Evolutionary conservation across 1,284 basidiomycete species (phyloP), one percentile per base, ranked within the genome.

Genomic region (Meira miltonrushii): DNA sequence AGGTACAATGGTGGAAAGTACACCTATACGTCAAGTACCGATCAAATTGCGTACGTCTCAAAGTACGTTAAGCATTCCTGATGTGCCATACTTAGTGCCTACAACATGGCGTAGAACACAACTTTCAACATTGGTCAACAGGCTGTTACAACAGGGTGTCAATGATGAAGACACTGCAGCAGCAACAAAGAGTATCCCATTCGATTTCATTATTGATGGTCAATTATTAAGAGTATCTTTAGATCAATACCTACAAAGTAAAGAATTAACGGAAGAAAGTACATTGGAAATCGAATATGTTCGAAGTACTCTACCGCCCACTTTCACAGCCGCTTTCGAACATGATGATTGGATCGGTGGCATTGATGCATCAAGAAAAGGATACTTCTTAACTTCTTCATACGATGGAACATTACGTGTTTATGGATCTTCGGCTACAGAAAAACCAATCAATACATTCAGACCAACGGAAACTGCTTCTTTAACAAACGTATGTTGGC

Each of bases 91-190:
- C 79, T 88, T 97, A 85, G 88, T 98, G 23, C 94, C 94, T 0
- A 82, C 86, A 1, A 82, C 85, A 78, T 98, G 93, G 93, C 85
- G 85, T 58, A 87, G 93, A 15, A 95, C 89, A 77, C 94, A 97
- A 75, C 87, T 98, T n/a, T 97, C 93, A 0, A 92, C 96, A 66
- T 86, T 97, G 50, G 87, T 99, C 67, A 98, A 98, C 82, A 94
- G 95, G 75, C 89, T 94, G 1, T 83, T 98, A 15, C 17, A 54
- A 28, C 43, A 59, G 17, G 12, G 5, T 25, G 28, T 8, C 28
- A 33, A 33, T 8, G 13, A 23, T 13, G 56, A 23, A 28, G 17
- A 21, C 4, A 2, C 39, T 1, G 28, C 54, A 1, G 61, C 58
- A 15, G 15, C 25, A 6, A 62, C 66, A 1, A 65, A 66, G 54